These are phyloP conservation scores for Scleroderma citrinum DNA, from an alignment of 768 basidiomycete species.

Conservation along the genomic window DNA sequence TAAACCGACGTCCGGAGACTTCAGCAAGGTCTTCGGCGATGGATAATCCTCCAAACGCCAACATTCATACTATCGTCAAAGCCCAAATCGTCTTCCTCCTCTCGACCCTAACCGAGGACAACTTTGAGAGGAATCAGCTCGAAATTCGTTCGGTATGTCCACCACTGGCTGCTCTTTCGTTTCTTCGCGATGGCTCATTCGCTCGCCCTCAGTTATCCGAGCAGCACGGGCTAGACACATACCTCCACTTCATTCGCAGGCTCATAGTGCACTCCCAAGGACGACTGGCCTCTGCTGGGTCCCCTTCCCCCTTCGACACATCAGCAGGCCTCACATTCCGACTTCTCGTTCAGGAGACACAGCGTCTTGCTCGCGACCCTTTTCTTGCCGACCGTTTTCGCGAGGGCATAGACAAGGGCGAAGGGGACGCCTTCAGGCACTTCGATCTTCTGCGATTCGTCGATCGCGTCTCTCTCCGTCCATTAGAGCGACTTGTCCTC, in stretches of 20 bases:
- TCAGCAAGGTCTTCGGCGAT: constrained; percentile 75
- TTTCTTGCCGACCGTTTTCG: constrained; percentile 86
- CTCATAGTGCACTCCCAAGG: constrained; percentile 85
- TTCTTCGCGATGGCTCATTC: constrained; percentile 8
- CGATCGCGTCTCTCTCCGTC: constrained; percentile 73
- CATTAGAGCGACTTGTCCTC: constrained; percentile 75
- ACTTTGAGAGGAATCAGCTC: constrained; percentile 87
- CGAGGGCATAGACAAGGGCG: constrained; percentile 83
- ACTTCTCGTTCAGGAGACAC: constrained; percentile 81
- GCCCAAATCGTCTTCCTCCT: constrained; percentile 97
- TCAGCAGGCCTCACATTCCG: constrained; percentile 77
- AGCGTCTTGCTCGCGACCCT: constrained; percentile 86
- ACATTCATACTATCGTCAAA: constrained; percentile 89
- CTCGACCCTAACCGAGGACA: constrained; percentile 94
- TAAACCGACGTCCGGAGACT: constrained; percentile 67
- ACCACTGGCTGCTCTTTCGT: constrained; percentile 8
- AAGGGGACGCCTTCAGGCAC: constrained; percentile 75
- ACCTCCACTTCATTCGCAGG: constrained; percentile 95
- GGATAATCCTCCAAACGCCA: constrained; percentile 79
- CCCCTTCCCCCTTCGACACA: constrained; percentile 65
- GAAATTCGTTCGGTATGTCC: constrained; percentile 89
- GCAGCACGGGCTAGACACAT: constrained; percentile 94
- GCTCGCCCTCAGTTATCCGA: constrained; percentile 74
- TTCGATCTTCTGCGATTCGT: constrained; percentile 81
- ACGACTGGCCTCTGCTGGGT: constrained; percentile 52